Conservation (phyloP, 2,329 filamentous ascomycete species). For the Cercospora sesami region DNA sequence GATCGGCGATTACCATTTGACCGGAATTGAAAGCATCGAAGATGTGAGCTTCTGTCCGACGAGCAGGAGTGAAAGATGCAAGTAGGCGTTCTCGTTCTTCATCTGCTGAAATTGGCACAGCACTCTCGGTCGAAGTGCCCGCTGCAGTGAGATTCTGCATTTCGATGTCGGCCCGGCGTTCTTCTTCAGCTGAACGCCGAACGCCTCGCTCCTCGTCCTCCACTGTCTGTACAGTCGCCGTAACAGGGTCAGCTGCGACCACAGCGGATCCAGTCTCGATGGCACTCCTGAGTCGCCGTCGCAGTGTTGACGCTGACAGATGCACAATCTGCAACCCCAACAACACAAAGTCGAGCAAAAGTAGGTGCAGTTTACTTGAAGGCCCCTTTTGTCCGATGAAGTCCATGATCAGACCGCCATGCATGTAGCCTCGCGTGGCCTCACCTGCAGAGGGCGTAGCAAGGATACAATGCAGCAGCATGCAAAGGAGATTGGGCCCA, state of each 20-base stretch:
- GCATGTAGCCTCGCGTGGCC: conserved; percentile 56
- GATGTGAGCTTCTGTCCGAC: conserved; percentile 37
- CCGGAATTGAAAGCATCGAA: conserved; percentile 51
- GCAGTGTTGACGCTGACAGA: conserved; percentile 56
- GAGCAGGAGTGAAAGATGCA: conserved; percentile 21
- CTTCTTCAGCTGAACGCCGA: conserved; percentile 41
- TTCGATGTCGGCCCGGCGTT: conserved; percentile 44
- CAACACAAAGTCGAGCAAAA: conserved; percentile 56
- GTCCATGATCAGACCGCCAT: conserved; percentile 64
- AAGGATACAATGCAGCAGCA: conserved; percentile 53
- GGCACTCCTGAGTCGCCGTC: conserved; percentile 49
- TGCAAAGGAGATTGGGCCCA: conserved; percentile 56
- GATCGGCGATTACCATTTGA: conserved; percentile 49
- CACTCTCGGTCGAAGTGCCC: conserved; percentile 15
- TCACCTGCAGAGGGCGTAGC: conserved; percentile 48
- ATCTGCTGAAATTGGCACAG: conserved; percentile 16
- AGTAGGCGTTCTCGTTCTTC: conserved; percentile 26
- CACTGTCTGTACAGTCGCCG: conserved; percentile 50
- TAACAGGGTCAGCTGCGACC: conserved; percentile 20
- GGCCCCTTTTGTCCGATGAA: conserved; percentile 64
- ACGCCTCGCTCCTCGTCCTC: conserved; percentile 62
- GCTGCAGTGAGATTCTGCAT: conserved; percentile 40
- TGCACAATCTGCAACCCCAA: conserved; percentile 58
- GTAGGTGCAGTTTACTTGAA: conserved; percentile 54
- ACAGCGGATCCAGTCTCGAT: conserved; percentile 25